Evolutionary conservation across 176 grass and related monocot species (phyloP), one percentile per base, ranked within the genome.

Genomic region (Phyllostachys edulis): DNA sequence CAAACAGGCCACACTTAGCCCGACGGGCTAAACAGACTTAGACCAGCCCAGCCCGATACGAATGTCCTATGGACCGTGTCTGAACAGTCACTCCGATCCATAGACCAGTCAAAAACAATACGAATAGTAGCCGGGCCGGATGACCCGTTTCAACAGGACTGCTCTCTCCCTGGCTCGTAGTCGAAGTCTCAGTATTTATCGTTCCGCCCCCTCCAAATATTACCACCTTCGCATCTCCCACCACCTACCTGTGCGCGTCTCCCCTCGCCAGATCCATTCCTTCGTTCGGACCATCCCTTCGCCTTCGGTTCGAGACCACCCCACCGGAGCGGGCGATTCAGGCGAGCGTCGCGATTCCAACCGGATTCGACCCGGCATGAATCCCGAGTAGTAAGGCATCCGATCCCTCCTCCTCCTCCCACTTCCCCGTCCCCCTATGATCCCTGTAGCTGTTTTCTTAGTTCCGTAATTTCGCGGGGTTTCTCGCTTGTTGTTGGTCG

Each of bases 361-460:
- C 57, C n/a, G n/a, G 3, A 60, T 23, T n/a, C 55, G 21, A 59
- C 18, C 66, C 80, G 90, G 4, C 82, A 92, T 92, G 90, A 92
- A 92, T 92, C 86, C 90, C 52, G 86, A 92, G 80, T 92, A 92
- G 90, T 92, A 89, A 92, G 90, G 34, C 41, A 46, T 65, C 54
- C 15, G 39, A 77, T 73, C 52, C 69, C 42, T 42, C 20, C 20
- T 57, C 55, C 10, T 11, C 21, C 71, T 73, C 37, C 9, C 85
- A 27, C 18, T 67, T 2, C 45, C 56, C 41, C 64, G 17, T 42
- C 57, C 61, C 11, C 5, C 80, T 71, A 4, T 47, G 73, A 65
- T 75, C 69, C 56, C 10, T 8, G 39, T 27, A 57, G 32, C 13
- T n/a, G 36, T 37, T 20, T 61, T 3, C 40, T 37, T 29, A 49